Base-by-base conservation (phyloP, 2,329 filamentous ascomycete genomes). In the Pseudophaeomoniella oleicola region DNA sequence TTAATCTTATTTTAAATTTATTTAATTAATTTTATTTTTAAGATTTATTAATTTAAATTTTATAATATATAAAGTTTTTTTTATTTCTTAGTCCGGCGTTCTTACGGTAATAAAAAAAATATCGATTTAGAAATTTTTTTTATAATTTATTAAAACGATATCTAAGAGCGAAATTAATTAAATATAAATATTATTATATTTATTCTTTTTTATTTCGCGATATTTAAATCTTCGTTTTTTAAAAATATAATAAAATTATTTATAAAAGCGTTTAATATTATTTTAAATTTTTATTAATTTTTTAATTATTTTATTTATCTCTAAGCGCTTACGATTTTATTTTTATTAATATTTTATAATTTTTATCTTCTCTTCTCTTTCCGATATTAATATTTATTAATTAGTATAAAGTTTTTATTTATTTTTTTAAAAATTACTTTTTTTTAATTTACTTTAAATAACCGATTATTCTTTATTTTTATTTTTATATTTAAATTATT, bases 1-100 rank as follows among this genome's bases (percentile, higher is more conserved):
- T 47, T 18, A 36, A 47, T 31, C 41, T 39, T 38, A 49, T 45
- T 34, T 44, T 19, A 16, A 30, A 12, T 13, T 39, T 31, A 18
- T 50, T 44, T 3, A 32, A 17, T 18, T 44, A n/a, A 27, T 27
- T 27, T n/a, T 27, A n/a, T 27, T 27, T 9, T 27, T 27, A 9
- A 27, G n/a, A 27, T 9, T n/a, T 6, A 9, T 9, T 27, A 27
- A 27, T 27, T n/a, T 27, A 27, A 27, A 9, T 27, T 9, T 27
- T 9, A 27, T n/a, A 6, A n/a, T 9, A 9, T 27, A n/a, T n/a
- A n/a, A n/a, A n/a, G n/a, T n/a, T n/a, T n/a, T n/a, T n/a, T n/a
- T n/a, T n/a, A n/a, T n/a, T n/a, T n/a, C n/a, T n/a, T n/a, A n/a
- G n/a, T n/a, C n/a, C n/a, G n/a, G n/a, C n/a, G n/a, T n/a, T n/a